Evolutionary conservation across 106 monocot species (phyloP), one percentile per base, ranked within the genome.

Genomic region (Phalaenopsis equestris): DNA sequence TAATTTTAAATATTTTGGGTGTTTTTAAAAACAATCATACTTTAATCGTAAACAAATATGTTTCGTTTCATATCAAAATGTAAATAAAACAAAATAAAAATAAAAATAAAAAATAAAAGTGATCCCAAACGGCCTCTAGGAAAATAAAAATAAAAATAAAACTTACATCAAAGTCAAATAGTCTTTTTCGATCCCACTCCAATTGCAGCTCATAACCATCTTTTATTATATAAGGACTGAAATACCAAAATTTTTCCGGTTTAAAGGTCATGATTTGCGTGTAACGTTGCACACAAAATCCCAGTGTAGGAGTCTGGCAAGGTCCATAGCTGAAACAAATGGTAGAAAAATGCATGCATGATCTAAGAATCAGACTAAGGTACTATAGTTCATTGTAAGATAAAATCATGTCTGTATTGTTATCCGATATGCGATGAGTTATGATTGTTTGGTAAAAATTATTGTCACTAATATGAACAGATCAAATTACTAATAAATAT

Each of bases 201-300:
- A 97, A 74, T 30, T 86, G 88, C 41, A 97, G 86, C 68, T 97
- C 96, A 84, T 92, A 89, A 55, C 92, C 92, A 85, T 92, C 92
- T 85, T 94, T 94, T 36, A 90, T 67, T 57, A 94, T 79, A 80
- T 84, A 79, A 83, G 87, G 82, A 77, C 85, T 77, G 79, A 97
- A 80, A 42, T 89, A 97, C 96, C 96, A 97, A 75, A 90, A 94
- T 45, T 89, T 97, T 87, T 97, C 92, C 56, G 96, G 92, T 80
- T 94, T 97, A 78, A 97, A 97, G 68, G 96, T 97, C 72, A 87
- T 94, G 64, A 97, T 97, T 88, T 94, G 96, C 88, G 90, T 68
- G 57, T 89, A 86, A 43, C 94, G 91, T 77, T 94, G 94, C 56
- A 97, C 96, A 83, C 96, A 97, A 84, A 97, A 97, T 79, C 96